phyloP scores from a whole-genome alignment of 495 filamentous ascomycete genomes.

The Hyaloscypha hepaticicola region DNA sequence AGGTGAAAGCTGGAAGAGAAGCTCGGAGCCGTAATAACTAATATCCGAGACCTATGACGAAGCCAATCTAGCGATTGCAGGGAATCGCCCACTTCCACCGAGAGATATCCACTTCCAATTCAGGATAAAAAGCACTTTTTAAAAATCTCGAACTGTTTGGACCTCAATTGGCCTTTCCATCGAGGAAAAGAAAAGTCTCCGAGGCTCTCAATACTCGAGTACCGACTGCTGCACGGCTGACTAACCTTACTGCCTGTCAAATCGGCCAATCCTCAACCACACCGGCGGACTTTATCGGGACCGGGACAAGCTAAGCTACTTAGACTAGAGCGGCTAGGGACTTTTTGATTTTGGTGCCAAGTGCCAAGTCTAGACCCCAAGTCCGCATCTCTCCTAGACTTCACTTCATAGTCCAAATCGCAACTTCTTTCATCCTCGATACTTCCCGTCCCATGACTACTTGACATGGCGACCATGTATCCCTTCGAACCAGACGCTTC shows the following conservation, averaged over 20 bases:
- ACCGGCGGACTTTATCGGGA: neutral
- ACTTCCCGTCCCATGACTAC: neutral
- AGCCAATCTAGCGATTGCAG: neutral
- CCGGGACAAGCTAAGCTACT: too few relatives aligned
- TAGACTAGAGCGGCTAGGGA: too few relatives aligned
- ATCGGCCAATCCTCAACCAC: neutral
- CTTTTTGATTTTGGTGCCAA: neutral
- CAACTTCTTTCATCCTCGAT: neutral
- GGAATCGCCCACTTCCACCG: neutral
- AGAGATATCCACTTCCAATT: neutral
- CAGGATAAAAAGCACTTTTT: neutral
- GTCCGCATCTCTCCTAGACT: neutral
- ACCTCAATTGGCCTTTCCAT: neutral
- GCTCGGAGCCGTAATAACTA: neutral
- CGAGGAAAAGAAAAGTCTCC: neutral
- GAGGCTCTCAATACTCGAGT: neutral
- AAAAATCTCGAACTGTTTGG: neutral
- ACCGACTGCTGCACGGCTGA: neutral
- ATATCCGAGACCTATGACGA: neutral
- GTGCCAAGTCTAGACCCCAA: neutral
- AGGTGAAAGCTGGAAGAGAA: neutral
- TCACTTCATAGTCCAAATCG: neutral
- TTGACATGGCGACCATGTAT: neutral
- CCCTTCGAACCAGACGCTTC: neutral
- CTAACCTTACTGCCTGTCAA: neutral